Base-by-base conservation (phyloP, 768 basidiomycete species). In the Lactarius pseudohatsudake region DNA sequence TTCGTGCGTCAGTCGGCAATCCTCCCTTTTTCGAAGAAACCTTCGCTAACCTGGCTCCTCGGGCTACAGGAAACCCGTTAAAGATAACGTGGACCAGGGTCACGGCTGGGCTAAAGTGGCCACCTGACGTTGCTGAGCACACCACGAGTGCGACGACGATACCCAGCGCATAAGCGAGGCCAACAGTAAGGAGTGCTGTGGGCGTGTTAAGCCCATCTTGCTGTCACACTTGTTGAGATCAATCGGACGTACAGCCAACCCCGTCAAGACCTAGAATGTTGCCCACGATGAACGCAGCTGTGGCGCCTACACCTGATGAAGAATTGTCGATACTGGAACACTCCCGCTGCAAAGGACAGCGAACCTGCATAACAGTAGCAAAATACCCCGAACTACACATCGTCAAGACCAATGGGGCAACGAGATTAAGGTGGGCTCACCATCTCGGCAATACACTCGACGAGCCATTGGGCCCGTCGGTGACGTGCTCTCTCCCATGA, bases 401-500 rank as follows among this genome's bases (percentile, higher is more conserved):
- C 28, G 32, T 60, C 8, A 68, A 34, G 20, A 54, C 47, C 11
- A 50, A 41, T 41, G 7, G 20, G 26, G 15, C 15, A 45, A 36
- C 20, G 10, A 41, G 18, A 32, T 32, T 16, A 30, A 45, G 30
- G 34, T 11, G 15, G 8, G 73, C 75, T 73, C 72, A 88, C 86
- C 70, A 79, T 76, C 75, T 91, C 89, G 10, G 87, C 87, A 47
- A 88, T 76, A 69, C 83, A 79, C 73, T 91, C 85, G 15, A 82
- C 76, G 1, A 83, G 61, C 81, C 84, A 81, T 66, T 87, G 88
- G 6, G 80, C 75, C 38, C 79, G 75, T 54, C 63, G 67, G 72
- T 75, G 75, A 38, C 74, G 64, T 22, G 77, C 70, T 67, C 72
- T 81, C 69, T 87, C 86, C 86, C 85, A 87, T 38, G 73, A 69